Evolutionary conservation across 352 stramenopile genomes (phyloP), one percentile per base, ranked within the genome.

Genomic region (Blastocystis sp.): DNA sequence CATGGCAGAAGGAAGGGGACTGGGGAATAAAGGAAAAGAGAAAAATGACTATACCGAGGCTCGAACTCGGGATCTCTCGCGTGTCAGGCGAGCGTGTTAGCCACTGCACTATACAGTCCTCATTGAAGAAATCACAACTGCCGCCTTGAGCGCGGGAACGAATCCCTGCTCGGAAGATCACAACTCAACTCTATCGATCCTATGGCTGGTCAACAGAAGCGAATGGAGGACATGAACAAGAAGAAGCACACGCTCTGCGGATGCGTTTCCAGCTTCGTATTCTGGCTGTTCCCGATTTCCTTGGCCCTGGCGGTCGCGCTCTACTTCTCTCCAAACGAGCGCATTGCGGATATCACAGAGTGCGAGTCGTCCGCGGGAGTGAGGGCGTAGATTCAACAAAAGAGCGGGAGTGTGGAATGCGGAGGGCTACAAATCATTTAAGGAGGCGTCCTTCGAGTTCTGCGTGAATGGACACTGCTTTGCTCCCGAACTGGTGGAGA

Each of bases 1-100:
- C 48, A 56, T 56, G 48, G 48, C 14, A 56, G 48, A 56, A 14
- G 48, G 48, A 56, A 56, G 48, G 5, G 48, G 48, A 56, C 14
- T 56, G 48, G 5, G 48, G 48, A 14, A 56, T 17, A 56, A 56
- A 14, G 14, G 48, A 56, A 14, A 23, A 17, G 23, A 74, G 17
- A 79, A 86, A 89, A 28, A 82, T 89, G 81, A 76, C 69, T 82
- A 89, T 89, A 82, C 59, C 65, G 66, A 71, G 69, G 81, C 66
- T 84, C 74, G 74, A 84, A 84, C 74, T 84, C 74, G 74, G 74
- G 74, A 84, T 84, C 74, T 84, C 59, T 71, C 81, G 69, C 65
- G 59, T 89, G 81, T 78, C 70, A 81, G 66, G 70, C 81, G 59
- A 89, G 66, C 59, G 65, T 89, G 81, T 76, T 70, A 70, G 81